phyloP scores from a whole-genome alignment of 129 eudicot genomes.

The Logfia minima region DNA sequence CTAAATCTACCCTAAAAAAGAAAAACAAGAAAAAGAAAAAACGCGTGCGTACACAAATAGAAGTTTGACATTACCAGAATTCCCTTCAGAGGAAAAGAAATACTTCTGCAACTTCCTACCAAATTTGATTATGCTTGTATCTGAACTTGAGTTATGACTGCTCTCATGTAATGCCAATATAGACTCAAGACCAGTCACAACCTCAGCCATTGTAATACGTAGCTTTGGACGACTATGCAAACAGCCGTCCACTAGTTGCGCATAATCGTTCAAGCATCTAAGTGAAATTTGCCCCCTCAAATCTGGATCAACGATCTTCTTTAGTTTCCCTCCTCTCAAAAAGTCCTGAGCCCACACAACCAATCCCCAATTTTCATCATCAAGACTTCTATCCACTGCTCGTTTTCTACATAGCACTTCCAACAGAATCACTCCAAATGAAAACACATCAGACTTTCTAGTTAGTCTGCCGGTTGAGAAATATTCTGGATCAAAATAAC shows the following conservation, averaged over 20 bases:
- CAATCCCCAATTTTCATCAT: not conserved
- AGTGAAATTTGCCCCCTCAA: conserved; percentile 1
- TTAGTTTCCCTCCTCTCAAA: not conserved
- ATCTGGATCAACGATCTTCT: conserved; percentile 2
- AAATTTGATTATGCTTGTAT: not conserved
- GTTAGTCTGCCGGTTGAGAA: conserved; percentile 16
- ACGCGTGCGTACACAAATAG: not conserved
- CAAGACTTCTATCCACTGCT: conserved; percentile 15
- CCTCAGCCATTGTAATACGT: conserved; percentile 13
- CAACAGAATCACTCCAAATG: conserved; percentile 22
- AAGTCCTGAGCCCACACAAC: conserved; percentile 3
- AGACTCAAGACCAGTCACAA: conserved; percentile 7
- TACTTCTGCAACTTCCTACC: conserved; percentile 12
- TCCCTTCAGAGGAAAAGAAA: not conserved
- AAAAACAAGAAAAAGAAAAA: no score
- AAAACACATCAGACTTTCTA: conserved; percentile 20
- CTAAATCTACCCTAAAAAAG: no score
- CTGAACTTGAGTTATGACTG: not conserved
- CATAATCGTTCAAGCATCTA: conserved; percentile 10
- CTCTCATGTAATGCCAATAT: not conserved
- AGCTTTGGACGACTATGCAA: conserved; percentile 1
- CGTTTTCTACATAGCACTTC: conserved; percentile 15
- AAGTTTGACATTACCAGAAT: not conserved
- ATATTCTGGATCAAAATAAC: conserved; percentile 21
- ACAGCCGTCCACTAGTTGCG: not conserved